Conservation (phyloP, 2,329 filamentous ascomycete genomes). For the Colletotrichum ledebouriae region DNA sequence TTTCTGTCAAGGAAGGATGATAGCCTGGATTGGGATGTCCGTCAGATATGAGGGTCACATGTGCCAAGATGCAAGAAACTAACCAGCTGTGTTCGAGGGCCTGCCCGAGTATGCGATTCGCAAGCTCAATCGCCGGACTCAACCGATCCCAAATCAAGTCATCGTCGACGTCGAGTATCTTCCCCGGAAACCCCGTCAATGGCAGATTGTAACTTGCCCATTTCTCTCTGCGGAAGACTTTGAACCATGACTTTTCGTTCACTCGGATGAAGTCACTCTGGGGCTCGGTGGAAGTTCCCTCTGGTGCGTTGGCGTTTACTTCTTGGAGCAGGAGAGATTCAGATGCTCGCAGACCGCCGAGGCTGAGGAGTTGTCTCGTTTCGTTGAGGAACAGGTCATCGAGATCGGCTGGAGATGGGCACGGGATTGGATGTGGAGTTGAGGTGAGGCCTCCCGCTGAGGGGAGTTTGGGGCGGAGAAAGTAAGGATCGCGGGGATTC, state of each 20-base stretch:
- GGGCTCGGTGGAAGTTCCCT: too few relatives aligned
- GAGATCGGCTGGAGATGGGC: neutral
- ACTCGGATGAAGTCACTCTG: conserved; percentile 8
- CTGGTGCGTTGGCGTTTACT: neutral
- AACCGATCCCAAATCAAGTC: neutral
- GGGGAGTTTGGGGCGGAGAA: neutral
- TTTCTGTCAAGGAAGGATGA: neutral
- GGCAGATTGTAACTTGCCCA: conserved; percentile 8
- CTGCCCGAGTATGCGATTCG: conserved; percentile 19
- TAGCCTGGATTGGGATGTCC: neutral
- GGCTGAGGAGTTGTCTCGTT: neutral
- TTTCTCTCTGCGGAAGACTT: conserved; percentile 8
- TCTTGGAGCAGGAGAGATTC: neutral
- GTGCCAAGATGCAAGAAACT: neutral
- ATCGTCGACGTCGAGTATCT: conserved; percentile 10
- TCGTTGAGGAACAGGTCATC: neutral
- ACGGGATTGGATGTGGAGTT: neutral
- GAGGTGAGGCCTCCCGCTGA: neutral
- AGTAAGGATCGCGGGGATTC: neutral
- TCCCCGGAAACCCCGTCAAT: neutral
- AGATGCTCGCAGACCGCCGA: neutral
- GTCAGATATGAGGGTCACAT: too few relatives aligned
- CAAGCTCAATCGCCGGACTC: conserved; percentile 17
- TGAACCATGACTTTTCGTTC: conserved; percentile 30
- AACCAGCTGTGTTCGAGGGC: conserved; percentile 15